Evolutionary conservation across 805 yeast species (phyloP).

Genomic region (Saccharomyces jurei): DNA sequence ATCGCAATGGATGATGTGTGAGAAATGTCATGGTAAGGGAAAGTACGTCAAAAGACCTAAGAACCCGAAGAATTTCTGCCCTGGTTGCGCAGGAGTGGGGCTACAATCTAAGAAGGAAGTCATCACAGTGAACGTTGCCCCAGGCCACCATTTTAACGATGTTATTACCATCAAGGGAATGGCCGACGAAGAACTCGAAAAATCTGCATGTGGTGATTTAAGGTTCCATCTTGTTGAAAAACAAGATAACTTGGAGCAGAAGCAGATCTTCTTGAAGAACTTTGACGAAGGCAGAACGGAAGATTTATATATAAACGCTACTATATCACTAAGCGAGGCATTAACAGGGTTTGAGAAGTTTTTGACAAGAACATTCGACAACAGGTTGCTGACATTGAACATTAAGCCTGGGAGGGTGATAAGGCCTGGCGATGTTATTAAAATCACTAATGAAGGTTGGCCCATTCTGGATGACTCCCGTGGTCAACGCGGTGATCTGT

Average conservation of each 20-base stretch:
- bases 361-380: slow-evolving; percentile 69
- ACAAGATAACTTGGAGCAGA: slow-evolving; percentile 40
- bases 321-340: slow-evolving; percentile 68
- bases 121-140: slow-evolving; percentile 66
- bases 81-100: slow-evolving; percentile 61
- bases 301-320: slow-evolving; percentile 55
- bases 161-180: slow-evolving; percentile 52
- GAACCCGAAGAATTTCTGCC: slow-evolving; percentile 59
- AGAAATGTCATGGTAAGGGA: slow-evolving; percentile 67
- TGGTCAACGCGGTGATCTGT: slow-evolving; percentile 55
- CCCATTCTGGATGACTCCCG: slow-evolving; percentile 40
- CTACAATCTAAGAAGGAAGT: slow-evolving; percentile 57
- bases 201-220: slow-evolving; percentile 64
- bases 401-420: slow-evolving; percentile 75
- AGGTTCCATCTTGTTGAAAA: slow-evolving; percentile 32
- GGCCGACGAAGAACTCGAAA: slow-evolving; percentile 72
- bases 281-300: slow-evolving; percentile 13
- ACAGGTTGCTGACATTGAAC: slow-evolving; percentile 55
- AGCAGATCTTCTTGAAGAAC: slow-evolving; percentile 30
- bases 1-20: slow-evolving; percentile 53
- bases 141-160: slow-evolving; percentile 62
- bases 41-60: slow-evolving; percentile 28
- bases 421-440: slow-evolving; percentile 63
- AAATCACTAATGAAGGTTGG: slow-evolving; percentile 75
- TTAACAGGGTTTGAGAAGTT: slow-evolving; percentile 69